Base-by-base conservation (phyloP, 345 rosid species). In the Xanthoceras sorbifolium region DNA sequence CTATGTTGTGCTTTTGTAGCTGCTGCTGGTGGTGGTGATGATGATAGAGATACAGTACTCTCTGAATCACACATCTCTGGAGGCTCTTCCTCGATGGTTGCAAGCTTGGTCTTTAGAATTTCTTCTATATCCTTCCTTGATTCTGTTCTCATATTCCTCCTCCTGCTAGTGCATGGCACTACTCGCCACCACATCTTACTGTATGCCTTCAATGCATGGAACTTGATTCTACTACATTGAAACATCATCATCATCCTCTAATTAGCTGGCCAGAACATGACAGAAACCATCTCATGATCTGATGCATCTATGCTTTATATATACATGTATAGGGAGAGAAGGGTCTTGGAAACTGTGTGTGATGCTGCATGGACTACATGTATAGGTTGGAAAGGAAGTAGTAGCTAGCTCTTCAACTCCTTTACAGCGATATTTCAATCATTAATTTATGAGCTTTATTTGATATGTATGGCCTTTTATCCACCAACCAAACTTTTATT, bases 91-190 rank as follows among this genome's bases (percentile, higher is more conserved):
- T 78, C 38, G 59, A 85, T 85, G 0, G 88, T 81, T 0, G 78
- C 64, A 18, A 83, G 83, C 82, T 83, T 85, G 0, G 76, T 65
- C 52, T 79, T 79, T 68, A 83, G 78, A 36, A 85, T 85, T 22
- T 78, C 86, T n/a, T 83, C 78, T 9, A 85, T 85, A 46, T 75
- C 76, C 68, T 79, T 79, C 70, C 32, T 75, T 1, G 86, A 83
- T 5, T 85, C 83, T 0, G 81, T 74, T 71, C 84, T 70, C 74
- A 77, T 55, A 38, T 72, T 50, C 29, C 74, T 77, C 68, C 62
- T 74, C 71, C 73, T 75, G 34, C 71, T 12, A 17, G 81, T 77
- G 61, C 86, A 78, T 14, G 88, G 84, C 62, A 85, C 84, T 42
- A 84, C 82, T 34, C 38, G 82, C 73, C 80, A 34, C 81, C 81